phyloP scores from a whole-genome alignment of 495 filamentous ascomycete genomes.

The Podospora appendiculata region DNA sequence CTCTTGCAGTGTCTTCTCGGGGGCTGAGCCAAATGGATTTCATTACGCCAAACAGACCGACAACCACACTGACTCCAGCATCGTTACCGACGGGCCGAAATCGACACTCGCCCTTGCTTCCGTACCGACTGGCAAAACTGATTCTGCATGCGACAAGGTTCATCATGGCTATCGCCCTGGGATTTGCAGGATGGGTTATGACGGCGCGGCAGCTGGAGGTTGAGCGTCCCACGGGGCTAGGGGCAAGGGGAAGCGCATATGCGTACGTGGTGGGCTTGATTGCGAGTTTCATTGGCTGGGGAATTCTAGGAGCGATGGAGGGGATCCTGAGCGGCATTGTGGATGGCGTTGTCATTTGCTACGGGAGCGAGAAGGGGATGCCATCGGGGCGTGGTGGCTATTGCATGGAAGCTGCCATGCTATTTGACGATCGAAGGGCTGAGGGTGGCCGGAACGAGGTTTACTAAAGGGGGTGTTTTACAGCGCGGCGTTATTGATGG shows the following conservation, averaged over 20 bases:
- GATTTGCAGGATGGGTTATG: constrained; percentile 96
- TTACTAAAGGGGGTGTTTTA: no score
- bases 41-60: constrained; percentile 50
- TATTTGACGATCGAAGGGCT: constrained; percentile 58
- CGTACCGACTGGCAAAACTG: constrained; percentile 86
- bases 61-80: constrained; percentile 53
- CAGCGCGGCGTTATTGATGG: no score
- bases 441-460: constrained; percentile 6
- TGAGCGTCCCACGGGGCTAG: constrained; percentile 36
- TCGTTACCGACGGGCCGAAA: constrained; percentile 44
- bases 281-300: constrained; percentile 91
- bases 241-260: constrained; percentile 76
- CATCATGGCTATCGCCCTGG: constrained; percentile 81
- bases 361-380: constrained; percentile 76
- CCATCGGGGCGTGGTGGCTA: constrained; percentile 63
- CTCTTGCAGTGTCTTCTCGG: constrained; percentile 64
- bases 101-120: constrained; percentile 38
- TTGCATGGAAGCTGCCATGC: constrained; percentile 76
- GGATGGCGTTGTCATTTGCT: constrained; percentile 88
- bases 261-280: constrained; percentile 91
- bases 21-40: constrained; percentile 72
- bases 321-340: constrained; percentile 86
- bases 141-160: constrained; percentile 83
- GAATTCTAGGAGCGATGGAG: constrained; percentile 89
- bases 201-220: constrained; percentile 66